Conservation (phyloP, 2,329 filamentous ascomycete genomes). For the Cytospora piceae region DNA sequence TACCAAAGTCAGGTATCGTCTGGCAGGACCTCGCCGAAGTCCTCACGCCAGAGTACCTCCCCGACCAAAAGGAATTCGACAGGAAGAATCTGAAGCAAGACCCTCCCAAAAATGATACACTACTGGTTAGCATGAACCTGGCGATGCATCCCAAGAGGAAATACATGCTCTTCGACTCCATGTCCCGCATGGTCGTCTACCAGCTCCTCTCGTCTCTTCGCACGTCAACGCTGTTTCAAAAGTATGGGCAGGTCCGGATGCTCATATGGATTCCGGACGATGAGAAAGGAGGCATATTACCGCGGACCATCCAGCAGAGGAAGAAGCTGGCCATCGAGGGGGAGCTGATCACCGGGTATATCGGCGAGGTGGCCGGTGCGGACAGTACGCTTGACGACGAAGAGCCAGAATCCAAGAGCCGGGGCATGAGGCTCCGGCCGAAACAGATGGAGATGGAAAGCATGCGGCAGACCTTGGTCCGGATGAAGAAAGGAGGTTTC, state of each 20-base stretch:
- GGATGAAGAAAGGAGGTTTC: constrained; percentile 52
- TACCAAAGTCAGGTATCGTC: constrained; percentile 61
- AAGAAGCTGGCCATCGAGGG: constrained; percentile 60
- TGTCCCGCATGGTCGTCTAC: constrained; percentile 61
- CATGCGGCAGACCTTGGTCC: constrained; percentile 42
- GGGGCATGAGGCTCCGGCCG: constrained; percentile 46
- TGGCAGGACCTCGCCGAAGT: constrained; percentile 62
- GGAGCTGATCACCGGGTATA: constrained; percentile 63
- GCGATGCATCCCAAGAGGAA: constrained; percentile 54
- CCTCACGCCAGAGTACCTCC: constrained; percentile 55
- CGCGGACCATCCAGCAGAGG: constrained; percentile 60
- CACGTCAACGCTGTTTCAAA: constrained; percentile 65
- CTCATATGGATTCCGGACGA: constrained; percentile 71
- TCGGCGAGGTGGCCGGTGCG: constrained; percentile 60
- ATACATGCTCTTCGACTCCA: constrained; percentile 58
- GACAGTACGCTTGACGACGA: constrained; percentile 34
- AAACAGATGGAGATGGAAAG: constrained; percentile 52
- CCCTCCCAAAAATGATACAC: constrained; percentile 66
- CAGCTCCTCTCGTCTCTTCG: constrained; percentile 65
- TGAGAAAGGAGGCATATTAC: constrained; percentile 63
- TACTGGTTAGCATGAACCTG: constrained; percentile 75
- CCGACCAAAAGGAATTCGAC: constrained; percentile 54
- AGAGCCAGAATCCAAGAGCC: constrained; percentile 3
- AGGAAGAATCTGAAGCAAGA: constrained; percentile 32
- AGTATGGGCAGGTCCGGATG: constrained; percentile 78